Conservation (phyloP, 805 yeast species). For the Candida insectorum region DNA sequence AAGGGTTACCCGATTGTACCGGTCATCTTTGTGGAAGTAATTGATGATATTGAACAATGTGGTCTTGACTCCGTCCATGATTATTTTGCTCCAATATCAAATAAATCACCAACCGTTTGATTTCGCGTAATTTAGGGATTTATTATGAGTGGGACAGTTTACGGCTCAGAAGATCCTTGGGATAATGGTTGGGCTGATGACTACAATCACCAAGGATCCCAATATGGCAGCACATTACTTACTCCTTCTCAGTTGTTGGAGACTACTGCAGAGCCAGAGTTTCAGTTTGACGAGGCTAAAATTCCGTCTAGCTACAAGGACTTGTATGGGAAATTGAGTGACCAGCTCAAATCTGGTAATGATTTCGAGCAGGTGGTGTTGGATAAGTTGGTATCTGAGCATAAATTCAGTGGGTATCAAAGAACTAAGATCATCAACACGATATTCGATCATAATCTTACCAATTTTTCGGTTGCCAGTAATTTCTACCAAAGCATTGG, state of each 20-base stretch:
- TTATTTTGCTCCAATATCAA: background rate
- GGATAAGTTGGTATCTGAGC: conserved; percentile 23
- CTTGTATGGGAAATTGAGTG: conserved; percentile 17
- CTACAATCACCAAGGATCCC: background rate
- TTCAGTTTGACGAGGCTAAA: conserved; percentile 13
- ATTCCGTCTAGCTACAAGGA: conserved; percentile 29
- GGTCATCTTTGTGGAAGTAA: conserved; percentile 20
- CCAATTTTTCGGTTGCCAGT: conserved; percentile 24
- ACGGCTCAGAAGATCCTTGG: conserved; percentile 31
- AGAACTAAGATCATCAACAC: conserved; percentile 29
- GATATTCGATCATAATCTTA: conserved; percentile 32
- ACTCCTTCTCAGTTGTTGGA: conserved; percentile 24
- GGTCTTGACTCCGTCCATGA: conserved; percentile 12
- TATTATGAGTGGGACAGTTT: conserved; percentile 3
- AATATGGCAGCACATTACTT: conserved; percentile 13
- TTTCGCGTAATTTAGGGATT: conserved; percentile 10
- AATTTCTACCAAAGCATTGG: conserved; percentile 37
- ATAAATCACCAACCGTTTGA: background rate
- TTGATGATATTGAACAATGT: conserved; percentile 12
- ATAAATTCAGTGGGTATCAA: conserved; percentile 27
- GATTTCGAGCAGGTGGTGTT: conserved; percentile 29
- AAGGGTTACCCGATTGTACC: conserved; percentile 25
- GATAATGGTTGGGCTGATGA: conserved; percentile 17
- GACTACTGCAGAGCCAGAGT: conserved; percentile 6
- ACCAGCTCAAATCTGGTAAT: conserved; percentile 17